Base-by-base conservation (phyloP, 176 grass and related monocot genomes). In the Carex myosuroides region DNA sequence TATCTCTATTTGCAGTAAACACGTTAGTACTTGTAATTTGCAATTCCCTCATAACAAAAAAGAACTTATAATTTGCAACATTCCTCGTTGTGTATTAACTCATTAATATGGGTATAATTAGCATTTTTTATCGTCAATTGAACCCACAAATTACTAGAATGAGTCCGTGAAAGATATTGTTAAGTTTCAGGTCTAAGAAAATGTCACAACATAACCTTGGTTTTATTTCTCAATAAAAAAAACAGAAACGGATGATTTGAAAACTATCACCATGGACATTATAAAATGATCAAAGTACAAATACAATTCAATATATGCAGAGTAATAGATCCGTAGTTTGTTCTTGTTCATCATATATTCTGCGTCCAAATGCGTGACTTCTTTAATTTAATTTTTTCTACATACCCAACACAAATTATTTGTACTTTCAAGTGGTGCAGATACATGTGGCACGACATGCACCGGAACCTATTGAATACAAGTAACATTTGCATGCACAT, bases 401-500 rank as follows among this genome's bases (percentile, higher is more conserved):
- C 85, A 87, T 63, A 73, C 6, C 64, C 48, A 82, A 46, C 58
- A 50, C 55, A 63, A 72, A 69, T 82, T 60, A 82, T 87, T 82
- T 62, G 18, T 67, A 60, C 70, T 76, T 64, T 65, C n/a, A 62
- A 67, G 44, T 52, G 20, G 21, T 75, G 6, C 72, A 55, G 5
- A 7, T 52, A 52, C 13, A 26, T 3, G 46, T 76, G 72, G 7
- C 22, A 39, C 22, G 1, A 44, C 72, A 4, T 2, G 50, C 72
- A 56, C 21, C 73, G 32, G 9, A 21, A 30, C 68, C 44, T 14
- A 8, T 64, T 3, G 69, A 59, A 83, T 48, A 13, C 22, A 71
- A 30, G 70, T 29, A 29, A 48, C 7, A 20, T 35, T 32, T n/a
- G 50, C 55, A 71, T 37, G 37, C 4, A n/a, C 37, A 50, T 20